Evolutionary conservation across 2,329 filamentous ascomycete species (phyloP).

Genomic region (Nigrospora sphaerica): DNA sequence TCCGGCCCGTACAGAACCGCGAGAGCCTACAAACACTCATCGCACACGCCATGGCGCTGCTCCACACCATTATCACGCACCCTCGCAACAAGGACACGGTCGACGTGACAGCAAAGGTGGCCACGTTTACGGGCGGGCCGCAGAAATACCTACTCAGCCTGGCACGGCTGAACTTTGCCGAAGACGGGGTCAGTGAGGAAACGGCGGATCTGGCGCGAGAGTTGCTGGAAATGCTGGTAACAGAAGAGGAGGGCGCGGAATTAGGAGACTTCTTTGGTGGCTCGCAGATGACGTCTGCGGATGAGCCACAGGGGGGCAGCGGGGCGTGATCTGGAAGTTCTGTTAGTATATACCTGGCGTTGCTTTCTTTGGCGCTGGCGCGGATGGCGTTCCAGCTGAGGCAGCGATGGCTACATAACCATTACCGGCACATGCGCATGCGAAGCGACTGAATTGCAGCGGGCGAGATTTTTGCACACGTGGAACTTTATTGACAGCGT

Average conservation of each 20-base stretch:
- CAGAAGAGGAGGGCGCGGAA: conserved; percentile 58
- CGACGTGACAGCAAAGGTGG: conserved; percentile 66
- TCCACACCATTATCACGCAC: conserved; percentile 46
- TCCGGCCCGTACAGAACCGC: conserved; percentile 4
- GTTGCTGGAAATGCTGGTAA: conserved; percentile 73
- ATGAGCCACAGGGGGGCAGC: too few relatives aligned
- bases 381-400: too few relatives aligned
- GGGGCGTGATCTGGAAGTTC: too few relatives aligned
- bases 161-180: conserved; percentile 76
- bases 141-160: conserved; percentile 80
- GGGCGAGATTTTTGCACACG: too few relatives aligned
- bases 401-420: too few relatives aligned
- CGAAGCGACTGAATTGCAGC: too few relatives aligned
- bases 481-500: too few relatives aligned
- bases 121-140: conserved; percentile 60
- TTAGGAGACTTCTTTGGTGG: conserved; percentile 29
- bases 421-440: too few relatives aligned
- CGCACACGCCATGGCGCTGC: conserved; percentile 37
- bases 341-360: too few relatives aligned
- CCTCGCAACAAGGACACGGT: conserved; percentile 34
- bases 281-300: not conserved
- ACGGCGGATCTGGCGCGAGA: conserved; percentile 76
- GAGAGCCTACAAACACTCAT: conserved; percentile 37
- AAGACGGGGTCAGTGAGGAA: conserved; percentile 71
- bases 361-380: too few relatives aligned